Conservation (phyloP, 169 alveolate genomes). For the Besnoitia besnoiti region DNA sequence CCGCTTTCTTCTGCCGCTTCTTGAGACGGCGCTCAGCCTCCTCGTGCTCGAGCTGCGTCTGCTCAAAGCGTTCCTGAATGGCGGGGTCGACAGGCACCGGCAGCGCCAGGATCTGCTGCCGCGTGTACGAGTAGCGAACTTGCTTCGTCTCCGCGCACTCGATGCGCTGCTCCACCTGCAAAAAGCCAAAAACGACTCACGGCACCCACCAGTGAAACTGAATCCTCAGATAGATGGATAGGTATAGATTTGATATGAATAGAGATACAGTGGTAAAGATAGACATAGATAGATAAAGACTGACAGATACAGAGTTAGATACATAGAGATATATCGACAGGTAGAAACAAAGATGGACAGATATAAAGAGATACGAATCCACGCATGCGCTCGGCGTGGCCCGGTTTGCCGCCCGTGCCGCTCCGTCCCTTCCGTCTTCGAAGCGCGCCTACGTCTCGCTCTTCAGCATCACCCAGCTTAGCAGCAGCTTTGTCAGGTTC, state of each 20-base stretch:
- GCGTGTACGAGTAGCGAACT: constrained; percentile 62
- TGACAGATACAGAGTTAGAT: neutral
- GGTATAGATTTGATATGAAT: neutral
- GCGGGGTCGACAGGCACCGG: constrained; percentile 54
- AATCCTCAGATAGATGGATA: neutral
- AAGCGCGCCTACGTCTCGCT: too few relatives aligned
- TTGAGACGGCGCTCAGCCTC: neutral
- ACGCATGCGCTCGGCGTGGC: too few relatives aligned
- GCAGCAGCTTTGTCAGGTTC: too few relatives aligned
- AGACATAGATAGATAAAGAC: neutral
- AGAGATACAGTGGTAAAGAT: neutral
- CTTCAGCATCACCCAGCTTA: too few relatives aligned
- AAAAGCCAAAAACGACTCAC: neutral
- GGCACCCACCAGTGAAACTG: neutral
- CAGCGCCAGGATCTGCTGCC: constrained; percentile 56
- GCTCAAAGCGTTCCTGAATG: constrained; percentile 43
- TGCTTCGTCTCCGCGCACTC: constrained; percentile 59
- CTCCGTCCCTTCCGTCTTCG: too few relatives aligned
- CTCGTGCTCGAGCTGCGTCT: constrained; percentile 45
- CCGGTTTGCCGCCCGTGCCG: too few relatives aligned
- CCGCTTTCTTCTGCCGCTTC: neutral
- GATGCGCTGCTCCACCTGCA: constrained; percentile 64
- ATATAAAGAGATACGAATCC: too few relatives aligned
- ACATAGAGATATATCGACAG: neutral
- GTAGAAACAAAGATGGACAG: neutral